phyloP scores from a whole-genome alignment of 345 rosid genomes.

The Mangifera indica region DNA sequence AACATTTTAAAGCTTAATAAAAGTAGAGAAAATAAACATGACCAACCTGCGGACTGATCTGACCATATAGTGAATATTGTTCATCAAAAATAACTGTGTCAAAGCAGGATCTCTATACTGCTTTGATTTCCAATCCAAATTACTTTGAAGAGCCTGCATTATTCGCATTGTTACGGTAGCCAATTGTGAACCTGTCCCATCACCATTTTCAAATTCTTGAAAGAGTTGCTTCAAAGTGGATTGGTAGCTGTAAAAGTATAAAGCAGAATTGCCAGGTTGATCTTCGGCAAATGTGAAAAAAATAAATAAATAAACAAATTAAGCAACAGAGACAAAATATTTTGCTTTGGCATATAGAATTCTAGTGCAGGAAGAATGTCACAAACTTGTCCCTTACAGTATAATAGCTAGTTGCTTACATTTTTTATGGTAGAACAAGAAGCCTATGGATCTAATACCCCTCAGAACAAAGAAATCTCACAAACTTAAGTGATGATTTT shows the following conservation, averaged over 20 bases:
- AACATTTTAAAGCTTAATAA: slow-evolving; percentile 1
- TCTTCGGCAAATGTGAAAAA: background rate
- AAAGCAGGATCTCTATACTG: slow-evolving; percentile 89
- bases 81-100: slow-evolving; percentile 94
- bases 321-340: background rate
- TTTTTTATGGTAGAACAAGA: too few relatives aligned
- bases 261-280: slow-evolving; percentile 7
- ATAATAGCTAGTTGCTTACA: too few relatives aligned
- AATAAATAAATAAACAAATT: background rate
- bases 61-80: slow-evolving; percentile 98
- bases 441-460: too few relatives aligned
- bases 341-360: background rate
- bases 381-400: background rate
- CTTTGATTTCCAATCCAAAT: slow-evolving; percentile 92
- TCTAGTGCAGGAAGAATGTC: background rate
- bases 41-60: slow-evolving; percentile 96
- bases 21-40: slow-evolving; percentile 12
- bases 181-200: slow-evolving; percentile 64
- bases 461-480: too few relatives aligned
- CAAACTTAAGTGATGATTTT: too few relatives aligned
- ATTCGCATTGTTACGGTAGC: slow-evolving; percentile 89
- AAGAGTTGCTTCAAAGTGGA: slow-evolving; percentile 92
- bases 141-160: slow-evolving; percentile 98
- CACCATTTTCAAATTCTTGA: slow-evolving; percentile 77
- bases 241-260: slow-evolving; percentile 69